Base-by-base conservation (phyloP, 192 early-diverging fungal species). In the Coemansia sp. region DNA sequence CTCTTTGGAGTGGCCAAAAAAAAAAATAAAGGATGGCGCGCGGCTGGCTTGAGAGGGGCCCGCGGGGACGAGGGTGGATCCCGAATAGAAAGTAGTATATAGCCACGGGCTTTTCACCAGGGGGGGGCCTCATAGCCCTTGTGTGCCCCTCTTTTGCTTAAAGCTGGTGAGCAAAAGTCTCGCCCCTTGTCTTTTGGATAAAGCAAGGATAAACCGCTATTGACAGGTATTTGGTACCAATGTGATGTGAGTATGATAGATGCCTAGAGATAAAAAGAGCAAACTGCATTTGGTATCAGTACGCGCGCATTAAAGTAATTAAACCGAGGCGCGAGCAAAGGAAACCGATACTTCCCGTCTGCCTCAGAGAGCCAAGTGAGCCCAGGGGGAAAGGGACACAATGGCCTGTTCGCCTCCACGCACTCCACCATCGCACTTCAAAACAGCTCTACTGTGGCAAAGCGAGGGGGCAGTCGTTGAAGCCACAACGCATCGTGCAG, bases 261-360 rank as follows among this genome's bases (percentile, higher is more conserved):
- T 45, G 43, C n/a, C 7, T 8, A 55, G 51, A 3, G 28, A 21
- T 3, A 24, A 51, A 51, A 28, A 26, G 13, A 33, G 51, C 24
- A 24, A 51, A 24, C 51, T 55, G 51, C 51, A 55, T 55, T 33
- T 28, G 51, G 51, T 8, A 28, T 55, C 26, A 13, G 23, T 23
- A 26, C 10, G 24, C 48, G 48, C 48, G 24, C 48, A 51, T 51
- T 26, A 51, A 55, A 55, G 24, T 55, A 55, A 55, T 55, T 55
- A 55, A 55, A 55, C 51, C 16, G 51, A 31, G 51, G 24, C 51
- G 51, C 51, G 48, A 23, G 9, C 20, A 23, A 26, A 31, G 24
- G 10, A 11, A 20, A 43, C 5, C 42, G 43, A 20, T 18, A 45
- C 43, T 45, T n/a, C 5, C 16, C 8, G 43, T 18, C 43, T 45